Base-by-base conservation (phyloP, 176 grass and related monocot species). In the Secale cereale region DNA sequence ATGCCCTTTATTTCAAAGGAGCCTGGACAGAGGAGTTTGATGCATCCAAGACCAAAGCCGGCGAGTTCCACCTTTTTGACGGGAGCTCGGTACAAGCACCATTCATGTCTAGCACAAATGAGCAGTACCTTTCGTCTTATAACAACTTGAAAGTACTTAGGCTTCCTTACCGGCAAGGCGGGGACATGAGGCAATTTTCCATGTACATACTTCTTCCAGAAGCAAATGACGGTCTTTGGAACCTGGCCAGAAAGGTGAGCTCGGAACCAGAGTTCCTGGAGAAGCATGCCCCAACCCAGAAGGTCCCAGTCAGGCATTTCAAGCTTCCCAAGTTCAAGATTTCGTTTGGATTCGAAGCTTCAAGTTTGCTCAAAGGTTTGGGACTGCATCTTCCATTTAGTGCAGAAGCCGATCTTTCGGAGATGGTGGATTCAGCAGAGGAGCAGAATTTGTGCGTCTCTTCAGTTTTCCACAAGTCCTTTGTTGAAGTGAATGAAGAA, bases 311-410 rank as follows among this genome's bases (percentile, higher is more conserved):
- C 7, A 8, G 70, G 3, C 14, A 74, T 3, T 74, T 74, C 70
- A 74, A 46, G 7, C 40, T 74, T 43, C 70, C 70, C 7, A 74
- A 74, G 70, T 46, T 74, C 70, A 74, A 74, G 70, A 46, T 74
- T 28, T 74, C 70, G 13, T 46, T 74, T 4, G 40, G 40, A 9
- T 28, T 74, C 2, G 40, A 74, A 9, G 70, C 70, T 2, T 74
- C 70, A 0, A 9, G 16, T 4, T 46, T 74, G 70, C 23, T 74
- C 6, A 28, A 46, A 17, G 23, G 40, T 28, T 74, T 46, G 1
- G 70, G 70, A 7, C 14, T 74, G 7, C 13, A 74, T 43, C 40
- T 74, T 15, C 70, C 70, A 28, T 74, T 74, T 16, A 46, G 70
- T 14, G 3, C 1, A 4, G 40, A 28, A 4, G 70, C 70, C 3